Percentiles rank a stretch among this genome's conserved stretches.
These are phyloP conservation scores for Rosa multiflora DNA, from an alignment of 306 rosid genomes.

Conservation along the genomic window DNA sequence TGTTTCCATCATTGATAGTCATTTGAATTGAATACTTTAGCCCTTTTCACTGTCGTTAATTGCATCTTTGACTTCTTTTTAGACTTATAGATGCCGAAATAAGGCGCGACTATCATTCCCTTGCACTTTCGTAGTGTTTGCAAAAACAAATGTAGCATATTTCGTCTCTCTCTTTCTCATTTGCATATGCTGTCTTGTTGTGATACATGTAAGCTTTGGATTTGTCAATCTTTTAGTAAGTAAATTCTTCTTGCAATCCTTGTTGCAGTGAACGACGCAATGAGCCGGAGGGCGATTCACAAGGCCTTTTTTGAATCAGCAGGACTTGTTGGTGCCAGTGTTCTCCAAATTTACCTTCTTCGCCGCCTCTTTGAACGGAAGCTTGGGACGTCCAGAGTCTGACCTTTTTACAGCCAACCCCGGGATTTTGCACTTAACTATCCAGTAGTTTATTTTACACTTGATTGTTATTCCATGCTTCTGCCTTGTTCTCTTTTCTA, in stretches of 20 bases:
- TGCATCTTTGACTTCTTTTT: neutral
- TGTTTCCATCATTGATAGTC: neutral
- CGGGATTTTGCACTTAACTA: neutral
- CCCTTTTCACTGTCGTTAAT: neutral
- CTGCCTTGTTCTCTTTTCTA: neutral
- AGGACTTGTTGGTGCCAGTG: constrained; percentile 58
- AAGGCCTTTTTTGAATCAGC: constrained; percentile 65
- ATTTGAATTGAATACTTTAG: neutral
- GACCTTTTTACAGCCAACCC: constrained; percentile 1
- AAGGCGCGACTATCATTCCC: neutral
- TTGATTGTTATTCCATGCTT: neutral
- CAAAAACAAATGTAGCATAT: neutral
- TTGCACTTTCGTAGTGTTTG: neutral
- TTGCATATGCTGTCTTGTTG: neutral
- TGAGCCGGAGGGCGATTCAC: constrained; percentile 59
- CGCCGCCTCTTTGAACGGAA: constrained; percentile 58
- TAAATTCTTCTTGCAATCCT: neutral
- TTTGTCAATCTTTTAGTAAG: neutral
- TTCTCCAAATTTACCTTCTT: constrained; percentile 66
- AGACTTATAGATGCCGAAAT: neutral
- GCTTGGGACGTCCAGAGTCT: constrained; percentile 40
- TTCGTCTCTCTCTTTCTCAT: neutral
- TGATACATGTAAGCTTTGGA: too few relatives aligned
- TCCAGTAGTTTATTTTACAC: neutral
- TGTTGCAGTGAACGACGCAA: constrained; percentile 51